phyloP scores from a whole-genome alignment of 768 basidiomycete species.

The Naematelia encephala region DNA sequence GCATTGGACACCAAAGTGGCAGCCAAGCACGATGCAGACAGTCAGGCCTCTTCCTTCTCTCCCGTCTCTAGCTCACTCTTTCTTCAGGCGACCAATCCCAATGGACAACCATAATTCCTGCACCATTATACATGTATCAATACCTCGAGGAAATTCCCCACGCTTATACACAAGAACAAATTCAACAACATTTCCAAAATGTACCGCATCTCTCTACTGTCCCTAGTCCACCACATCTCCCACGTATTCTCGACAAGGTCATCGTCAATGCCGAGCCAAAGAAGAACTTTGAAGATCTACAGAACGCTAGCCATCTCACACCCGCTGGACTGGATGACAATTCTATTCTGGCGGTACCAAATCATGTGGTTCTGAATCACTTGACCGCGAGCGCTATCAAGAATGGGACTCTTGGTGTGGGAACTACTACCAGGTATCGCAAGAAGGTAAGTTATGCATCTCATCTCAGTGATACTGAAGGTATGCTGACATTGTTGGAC shows the following conservation, averaged over 20 bases:
- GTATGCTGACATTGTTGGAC: no score
- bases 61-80: conserved; percentile 22
- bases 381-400: conserved; percentile 90
- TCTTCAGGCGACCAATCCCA: conserved; percentile 50
- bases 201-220: conserved; percentile 65
- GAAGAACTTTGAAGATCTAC: conserved; percentile 26
- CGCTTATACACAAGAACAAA: conserved; percentile 37
- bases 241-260: conserved; percentile 87
- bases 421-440: conserved; percentile 83
- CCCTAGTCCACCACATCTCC: conserved; percentile 81
- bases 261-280: conserved; percentile 66
- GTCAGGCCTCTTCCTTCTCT: conserved; percentile 34
- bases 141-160: conserved; percentile 68
- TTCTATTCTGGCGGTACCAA: conserved; percentile 85
- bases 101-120: conserved; percentile 80
- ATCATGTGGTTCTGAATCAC: conserved; percentile 90
- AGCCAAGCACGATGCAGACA: conserved; percentile 28
- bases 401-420: conserved; percentile 89
- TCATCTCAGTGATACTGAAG: conserved; percentile 8
- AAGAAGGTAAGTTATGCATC: conserved; percentile 66
- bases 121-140: conserved; percentile 72
- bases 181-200: conserved; percentile 48
- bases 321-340: conserved; percentile 64
- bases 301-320: conserved; percentile 5
- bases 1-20: conserved; percentile 37